Evolutionary conservation across 2,329 filamentous ascomycete genomes (phyloP).

Genomic region (Aspergillus floridensis): DNA sequence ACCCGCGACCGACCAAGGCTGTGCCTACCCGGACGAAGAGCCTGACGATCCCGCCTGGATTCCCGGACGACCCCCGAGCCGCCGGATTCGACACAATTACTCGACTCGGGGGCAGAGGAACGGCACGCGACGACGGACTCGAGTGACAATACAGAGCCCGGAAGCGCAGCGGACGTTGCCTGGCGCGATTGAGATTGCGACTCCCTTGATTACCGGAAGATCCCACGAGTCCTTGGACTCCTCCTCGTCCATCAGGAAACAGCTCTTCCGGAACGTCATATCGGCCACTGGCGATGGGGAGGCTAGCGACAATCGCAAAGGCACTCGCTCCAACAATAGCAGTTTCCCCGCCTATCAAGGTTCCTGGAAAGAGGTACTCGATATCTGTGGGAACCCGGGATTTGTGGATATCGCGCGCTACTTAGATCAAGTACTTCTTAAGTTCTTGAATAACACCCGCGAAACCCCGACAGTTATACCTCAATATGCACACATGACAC

Average conservation of each 20-base stretch:
- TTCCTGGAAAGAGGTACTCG: constrained; percentile 35
- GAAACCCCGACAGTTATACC: constrained; percentile 6
- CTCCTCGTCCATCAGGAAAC: constrained; percentile 21
- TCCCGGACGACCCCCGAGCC: constrained; percentile 33
- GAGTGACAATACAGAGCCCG: constrained; percentile 36
- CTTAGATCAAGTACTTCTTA: constrained; percentile 36
- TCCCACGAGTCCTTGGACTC: constrained; percentile 18
- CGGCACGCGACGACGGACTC: constrained; percentile 23
- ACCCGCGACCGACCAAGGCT: constrained; percentile 11
- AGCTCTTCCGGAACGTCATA: constrained; percentile 17
- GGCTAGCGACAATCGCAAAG: constrained; percentile 9
- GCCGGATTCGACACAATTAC: constrained; percentile 39
- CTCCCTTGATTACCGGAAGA: constrained; percentile 41
- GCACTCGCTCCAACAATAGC: constrained; percentile 25
- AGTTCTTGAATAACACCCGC: constrained; percentile 37
- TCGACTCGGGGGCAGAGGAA: constrained; percentile 30
- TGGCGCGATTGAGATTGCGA: constrained; percentile 43
- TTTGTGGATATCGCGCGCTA: constrained; percentile 37
- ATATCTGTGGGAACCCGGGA: constrained; percentile 31
- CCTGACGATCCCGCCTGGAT: constrained; percentile 42
- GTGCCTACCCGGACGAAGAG: constrained; percentile 35
- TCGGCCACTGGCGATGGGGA: constrained; percentile 9
- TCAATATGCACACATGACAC: constrained; percentile 2
- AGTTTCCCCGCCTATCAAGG: constrained; percentile 30
- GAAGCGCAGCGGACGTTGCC: constrained; percentile 36